Evolutionary conservation across 2,329 filamentous ascomycete genomes (phyloP), one percentile per base, ranked within the genome.

Genomic region (Fusarium incarnatum): DNA sequence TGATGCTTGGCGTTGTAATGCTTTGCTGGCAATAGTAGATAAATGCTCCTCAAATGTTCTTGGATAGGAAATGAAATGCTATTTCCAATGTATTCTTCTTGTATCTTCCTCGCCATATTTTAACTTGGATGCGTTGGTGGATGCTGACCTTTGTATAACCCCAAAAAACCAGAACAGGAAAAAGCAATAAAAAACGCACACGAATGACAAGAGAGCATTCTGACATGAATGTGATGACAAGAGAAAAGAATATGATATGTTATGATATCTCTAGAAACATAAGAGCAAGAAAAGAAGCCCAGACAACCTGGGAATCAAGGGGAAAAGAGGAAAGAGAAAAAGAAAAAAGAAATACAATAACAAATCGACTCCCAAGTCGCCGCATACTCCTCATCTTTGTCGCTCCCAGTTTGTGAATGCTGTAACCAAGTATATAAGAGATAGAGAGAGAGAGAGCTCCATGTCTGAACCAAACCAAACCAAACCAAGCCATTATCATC

Each of bases 71-170:
- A 23, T 49, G 18, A 25, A 42, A 67, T 61, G 32, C 30, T 23
- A 44, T 47, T 42, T 54, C 20, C 11, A 49, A 23, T 30, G 42
- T 34, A 50, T 50, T 37, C 27, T 30, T 42, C n/a, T 45, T 49
- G 28, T 20, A 25, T 50, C 25, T 37, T 48, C 41, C 49, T 37
- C 41, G 45, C 67, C 37, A 22, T 30, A 48, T 59, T 56, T 49
- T n/a, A 60, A 37, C 55, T 34, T 46, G 41, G 30, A 62, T 55
- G 56, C 49, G 32, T 49, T 50, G 27, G 52, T 47, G 44, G 46
- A 70, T 70, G 67, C 62, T 70, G 62, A 70, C 61, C 53, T 32
- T n/a, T 67, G 20, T 32, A 61, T 58, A 48, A 60, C 59, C 63
- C 56, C 23, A 20, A 28, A 45, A 25, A 25, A 50, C 34, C 22